Evolutionary conservation across 148 eudicot genomes (phyloP).

Genomic region (Limonium bicolor): DNA sequence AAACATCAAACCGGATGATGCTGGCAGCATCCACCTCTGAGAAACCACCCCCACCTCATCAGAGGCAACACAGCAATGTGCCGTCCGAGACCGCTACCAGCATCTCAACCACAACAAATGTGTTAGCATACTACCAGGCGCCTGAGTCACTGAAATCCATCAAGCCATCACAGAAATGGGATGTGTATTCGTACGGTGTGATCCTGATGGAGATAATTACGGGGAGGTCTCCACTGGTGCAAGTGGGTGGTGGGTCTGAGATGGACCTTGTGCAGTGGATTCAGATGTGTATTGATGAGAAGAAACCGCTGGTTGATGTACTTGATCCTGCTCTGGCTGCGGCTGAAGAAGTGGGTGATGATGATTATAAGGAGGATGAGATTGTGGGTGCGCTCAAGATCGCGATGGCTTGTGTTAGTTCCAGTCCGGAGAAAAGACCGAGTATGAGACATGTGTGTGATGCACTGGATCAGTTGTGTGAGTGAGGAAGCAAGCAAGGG

Average conservation of each 20-base stretch:
- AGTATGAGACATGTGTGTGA: slow-evolving; percentile 62
- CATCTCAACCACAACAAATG: slow-evolving; percentile 16
- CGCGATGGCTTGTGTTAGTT: slow-evolving; percentile 72
- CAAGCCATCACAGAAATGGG: slow-evolving; percentile 97
- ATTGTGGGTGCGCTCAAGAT: slow-evolving; percentile 72
- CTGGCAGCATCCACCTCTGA: slow-evolving; percentile 33
- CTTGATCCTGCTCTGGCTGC: slow-evolving; percentile 51
- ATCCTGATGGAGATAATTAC: slow-evolving; percentile 72
- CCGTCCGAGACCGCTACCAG: slow-evolving; percentile 46
- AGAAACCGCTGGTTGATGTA: slow-evolving; percentile 68
- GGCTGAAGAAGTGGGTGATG: no score
- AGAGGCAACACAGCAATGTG: slow-evolving; percentile 34
- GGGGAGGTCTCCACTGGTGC: slow-evolving; percentile 47
- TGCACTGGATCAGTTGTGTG: slow-evolving; percentile 45
- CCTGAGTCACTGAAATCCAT: slow-evolving; percentile 79
- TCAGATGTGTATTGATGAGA: slow-evolving; percentile 76
- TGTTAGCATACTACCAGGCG: slow-evolving; percentile 50
- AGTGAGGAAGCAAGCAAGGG: no score
- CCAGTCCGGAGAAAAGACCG: slow-evolving; percentile 71
- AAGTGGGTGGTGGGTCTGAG: slow-evolving; percentile 48
- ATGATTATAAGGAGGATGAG: slow-evolving; percentile 72
- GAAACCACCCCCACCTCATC: slow-evolving; percentile 41
- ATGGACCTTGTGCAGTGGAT: slow-evolving; percentile 87
- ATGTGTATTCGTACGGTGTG: slow-evolving; percentile 84
- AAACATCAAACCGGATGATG: slow-evolving; percentile 43